Base-by-base conservation (phyloP, 2,329 filamentous ascomycete species). In the Byssochlamys sp. region DNA sequence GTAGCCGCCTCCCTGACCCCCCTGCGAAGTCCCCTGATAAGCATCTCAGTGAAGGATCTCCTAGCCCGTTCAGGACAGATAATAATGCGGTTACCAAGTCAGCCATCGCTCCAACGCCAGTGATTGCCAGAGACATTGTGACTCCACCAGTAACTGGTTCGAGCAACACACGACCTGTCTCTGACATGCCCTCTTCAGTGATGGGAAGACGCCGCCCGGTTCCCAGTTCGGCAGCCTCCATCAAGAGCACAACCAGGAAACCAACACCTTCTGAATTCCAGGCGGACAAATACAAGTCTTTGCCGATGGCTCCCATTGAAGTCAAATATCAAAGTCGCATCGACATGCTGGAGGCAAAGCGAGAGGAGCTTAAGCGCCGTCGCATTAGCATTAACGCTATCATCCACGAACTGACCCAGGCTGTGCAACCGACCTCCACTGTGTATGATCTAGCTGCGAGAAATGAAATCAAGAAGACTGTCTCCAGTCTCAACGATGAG, bases 341-440 rank as follows among this genome's bases (percentile, higher is more conserved):
- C 14, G 80, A 83, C 9, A 78, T 81, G 59, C 78, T 94, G 26
- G 83, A 87, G 65, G 83, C 85, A 3, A 81, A 84, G 65, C 81
- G 89, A 29, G 79, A 84, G 49, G 80, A 82, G 53, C 80, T 94
- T 6, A 77, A 78, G 1, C 84, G 88, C 66, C 83, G 88, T 51
- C 83, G 86, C 56, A 77, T 81, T 60, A 92, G 91, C 72, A 83
- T 92, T 66, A 81, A 83, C 67, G 84, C 80, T 26, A 84, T 87
- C 60, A 89, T 94, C 68, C 78, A 82, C 61, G 88, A 92, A 70
- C 85, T 92, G 78, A 90, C 85, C 58, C 84, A 90, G 69, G 80
- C 91, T 58, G 88, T 91, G 78, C 87, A 88, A 48, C 84, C 81
- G 35, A 84, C 81, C 61, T 78, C 90, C 45, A 76, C 88, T 67